Evolutionary conservation across 2,329 filamentous ascomycete species (phyloP), one percentile per base, ranked within the genome.

Genomic region (Harringtonia lauricola): DNA sequence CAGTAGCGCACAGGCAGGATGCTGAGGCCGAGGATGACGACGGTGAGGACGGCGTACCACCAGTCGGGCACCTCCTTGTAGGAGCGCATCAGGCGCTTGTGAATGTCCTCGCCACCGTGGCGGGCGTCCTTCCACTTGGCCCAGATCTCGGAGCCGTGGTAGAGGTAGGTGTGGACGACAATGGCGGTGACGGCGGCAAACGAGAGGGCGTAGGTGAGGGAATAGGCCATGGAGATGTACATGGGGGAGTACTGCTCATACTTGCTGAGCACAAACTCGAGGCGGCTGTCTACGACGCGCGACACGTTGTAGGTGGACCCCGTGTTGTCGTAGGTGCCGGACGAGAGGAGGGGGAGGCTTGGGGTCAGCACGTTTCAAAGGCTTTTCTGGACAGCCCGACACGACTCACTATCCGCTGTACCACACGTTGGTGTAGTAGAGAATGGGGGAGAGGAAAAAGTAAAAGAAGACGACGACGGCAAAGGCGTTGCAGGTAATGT

Each of bases 401-500:
- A 30, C 9, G 9, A 37, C 44, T 26, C 28, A 47, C 42, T 76
- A 48, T 24, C 69, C 65, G 13, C 69, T 72, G 56, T 74, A 72
- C 62, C 72, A 81, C 1, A 72, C 59, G 42, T 76, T 76, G 36
- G 64, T 70, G 55, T 74, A 83, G 62, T 78, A 80, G 6, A 83
- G 55, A 17, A 62, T 72, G 3, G 73, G 57, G 14, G 76, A 64
- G 14, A 81, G 61, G 62, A 74, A 72, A 52, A 71, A 68, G 36
- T 70, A 74, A 33, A 74, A 51, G 13, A 78, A 64, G 39, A 73
- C 68, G 21, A 77, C 77, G 37, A 80, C 61, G 48, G 46, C 46
- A 40, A 80, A 65, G 18, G 74, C 76, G 56, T 83, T 83, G 44
- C 76, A 66, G 38, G 79, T 81, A 28, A 72, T 75, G 59, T 78